Base-by-base conservation (phyloP, 495 filamentous ascomycete species). In the Aspergillus campestris region DNA sequence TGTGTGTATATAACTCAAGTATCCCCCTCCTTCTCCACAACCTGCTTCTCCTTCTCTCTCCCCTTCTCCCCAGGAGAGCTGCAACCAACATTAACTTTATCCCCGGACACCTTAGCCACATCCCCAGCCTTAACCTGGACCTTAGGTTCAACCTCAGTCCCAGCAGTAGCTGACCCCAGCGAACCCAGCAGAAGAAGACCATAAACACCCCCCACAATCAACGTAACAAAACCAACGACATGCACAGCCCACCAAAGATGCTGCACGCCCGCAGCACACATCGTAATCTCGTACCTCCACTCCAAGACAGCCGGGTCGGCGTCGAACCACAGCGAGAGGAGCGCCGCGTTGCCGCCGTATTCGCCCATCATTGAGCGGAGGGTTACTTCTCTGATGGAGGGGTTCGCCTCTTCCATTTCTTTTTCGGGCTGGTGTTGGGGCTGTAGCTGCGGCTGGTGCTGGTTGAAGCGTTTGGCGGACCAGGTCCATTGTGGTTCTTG, bases 331-430 rank as follows among this genome's bases (percentile, higher is more conserved):
- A 84, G 70, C 34, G 82, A 89, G 34, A 98, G 59, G 28, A 98
- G 67, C 0, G 87, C 94, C 0, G 88, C 90, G 60, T 94, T 89
- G 5, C 92, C 92, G 13, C 80, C 82, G 56, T 81, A 97, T 24
- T 85, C 85, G 18, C 91, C 92, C 92, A 98, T 98, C 92, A 98
- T 96, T 53, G 88, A 94, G n/a, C 88, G 78, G 5, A 97, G 84
- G 0, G 92, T 98, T 42, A 96, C 79, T 65, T 97, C 92, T 3
- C 89, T 69, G n/a, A 95, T 71, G 0, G 66, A 69, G 0, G 70
- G 67, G 0, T 43, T 49, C 0, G 51, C 37, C 1, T 31, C 37
- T 10, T 9, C n/a, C n/a, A n/a, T n/a, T n/a, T n/a, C n/a, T n/a
- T n/a, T n/a, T n/a, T n/a, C n/a, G 15, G 10, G 34, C 31, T 46